These are phyloP conservation scores for Uronychia setigera DNA, from an alignment of 73 alveolate genomes.

Conservation along the genomic window DNA sequence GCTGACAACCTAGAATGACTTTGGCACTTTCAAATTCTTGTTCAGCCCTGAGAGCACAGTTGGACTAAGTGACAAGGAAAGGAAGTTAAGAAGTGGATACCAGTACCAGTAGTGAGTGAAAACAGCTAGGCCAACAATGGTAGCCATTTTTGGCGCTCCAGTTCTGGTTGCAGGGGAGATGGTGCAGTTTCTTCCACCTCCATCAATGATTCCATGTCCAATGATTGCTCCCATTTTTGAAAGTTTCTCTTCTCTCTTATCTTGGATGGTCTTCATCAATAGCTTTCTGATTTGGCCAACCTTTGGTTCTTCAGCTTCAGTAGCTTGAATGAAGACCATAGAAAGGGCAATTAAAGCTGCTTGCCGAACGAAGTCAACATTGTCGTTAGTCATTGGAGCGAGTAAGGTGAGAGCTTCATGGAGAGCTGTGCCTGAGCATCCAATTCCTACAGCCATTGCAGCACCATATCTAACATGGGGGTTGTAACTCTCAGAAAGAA, in stretches of 20 bases:
- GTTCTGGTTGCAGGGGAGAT: constrained; percentile 81
- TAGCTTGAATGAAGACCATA: constrained; percentile 84
- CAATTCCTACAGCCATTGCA: constrained; percentile 99
- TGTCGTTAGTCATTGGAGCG: constrained; percentile 91
- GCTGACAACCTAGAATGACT: constrained; percentile 77
- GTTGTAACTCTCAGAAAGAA: constrained; percentile 95
- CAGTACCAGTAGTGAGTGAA: constrained; percentile 97
- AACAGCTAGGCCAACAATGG: constrained; percentile 93
- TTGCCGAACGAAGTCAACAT: constrained; percentile 93
- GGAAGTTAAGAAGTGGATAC: constrained; percentile 98
- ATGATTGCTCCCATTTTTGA: constrained; percentile 93
- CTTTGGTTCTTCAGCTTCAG: constrained; percentile 88
- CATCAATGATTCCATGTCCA: constrained; percentile 89
- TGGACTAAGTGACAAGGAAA: constrained; percentile 91
- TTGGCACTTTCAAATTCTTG: constrained; percentile 88
- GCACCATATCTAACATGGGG: constrained; percentile 99
- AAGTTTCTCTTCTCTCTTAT: constrained; percentile 92
- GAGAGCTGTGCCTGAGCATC: constrained; percentile 98
- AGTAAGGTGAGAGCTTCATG: constrained; percentile 87
- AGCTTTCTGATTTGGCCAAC: constrained; percentile 80
- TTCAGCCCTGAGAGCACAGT: constrained; percentile 93
- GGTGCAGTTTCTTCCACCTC: constrained; percentile 96
- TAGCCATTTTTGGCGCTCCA: constrained; percentile 88
- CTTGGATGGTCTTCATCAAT: constrained; percentile 78
- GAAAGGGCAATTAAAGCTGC: constrained; percentile 94